phyloP scores from a whole-genome alignment of 2,329 filamentous ascomycete species.

The Cordyceps pruinosa region DNA sequence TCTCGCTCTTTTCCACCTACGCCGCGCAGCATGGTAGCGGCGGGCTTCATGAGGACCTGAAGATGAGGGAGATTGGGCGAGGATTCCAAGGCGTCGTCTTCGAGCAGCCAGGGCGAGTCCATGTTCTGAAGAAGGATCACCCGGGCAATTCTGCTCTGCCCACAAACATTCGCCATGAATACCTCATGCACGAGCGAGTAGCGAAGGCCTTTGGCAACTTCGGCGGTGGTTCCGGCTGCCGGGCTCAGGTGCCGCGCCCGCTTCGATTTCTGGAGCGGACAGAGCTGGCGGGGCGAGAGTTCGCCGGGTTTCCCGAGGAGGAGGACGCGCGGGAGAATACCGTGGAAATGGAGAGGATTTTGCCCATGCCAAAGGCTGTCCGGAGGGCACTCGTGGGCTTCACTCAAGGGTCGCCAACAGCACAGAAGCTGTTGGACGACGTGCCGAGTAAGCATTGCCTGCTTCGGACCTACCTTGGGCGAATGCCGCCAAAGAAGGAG shows the following conservation, averaged over 20 bases:
- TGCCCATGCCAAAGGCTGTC: slow-evolving; percentile 17
- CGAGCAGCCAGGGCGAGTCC: slow-evolving; percentile 12
- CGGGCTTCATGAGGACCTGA: no score
- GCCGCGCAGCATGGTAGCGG: neutral
- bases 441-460: slow-evolving; percentile 19
- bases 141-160: slow-evolving; percentile 13
- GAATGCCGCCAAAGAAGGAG: neutral
- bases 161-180: slow-evolving; percentile 13
- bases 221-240: neutral
- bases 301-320: slow-evolving; percentile 1
- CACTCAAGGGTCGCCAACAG: slow-evolving; percentile 15
- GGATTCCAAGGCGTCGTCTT: slow-evolving; percentile 17
- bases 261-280: neutral
- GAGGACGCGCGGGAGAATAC: slow-evolving; percentile 5
- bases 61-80: slow-evolving; percentile 21
- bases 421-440: slow-evolving; percentile 5
- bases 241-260: slow-evolving; percentile 10
- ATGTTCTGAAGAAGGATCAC: slow-evolving; percentile 16
- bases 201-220: slow-evolving; percentile 10
- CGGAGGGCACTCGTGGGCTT: slow-evolving; percentile 14
- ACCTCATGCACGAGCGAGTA: slow-evolving; percentile 4
- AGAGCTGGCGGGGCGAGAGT: neutral
- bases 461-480: slow-evolving; percentile 17
- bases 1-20: neutral
- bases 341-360: slow-evolving; percentile 17